Conservation (phyloP, 1,284 basidiomycete species). For the Ustilago xerochloae region DNA sequence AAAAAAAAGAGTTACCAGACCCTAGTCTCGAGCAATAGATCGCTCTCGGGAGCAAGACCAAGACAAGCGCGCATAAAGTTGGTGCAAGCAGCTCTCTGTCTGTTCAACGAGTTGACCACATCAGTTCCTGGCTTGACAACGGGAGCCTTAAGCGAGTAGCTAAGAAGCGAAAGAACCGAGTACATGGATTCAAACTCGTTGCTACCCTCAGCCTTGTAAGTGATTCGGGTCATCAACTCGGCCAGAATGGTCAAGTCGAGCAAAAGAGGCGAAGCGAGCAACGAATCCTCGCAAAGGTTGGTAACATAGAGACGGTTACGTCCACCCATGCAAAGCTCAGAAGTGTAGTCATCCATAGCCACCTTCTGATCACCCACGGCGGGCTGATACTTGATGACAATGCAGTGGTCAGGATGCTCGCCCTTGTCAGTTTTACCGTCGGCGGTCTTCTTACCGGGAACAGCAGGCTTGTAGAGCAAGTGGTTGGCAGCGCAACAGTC, state of each 20-base stretch:
- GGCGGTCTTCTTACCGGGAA: slow-evolving; percentile 58
- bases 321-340: slow-evolving; percentile 78
- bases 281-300: slow-evolving; percentile 78
- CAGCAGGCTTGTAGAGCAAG: slow-evolving; percentile 84
- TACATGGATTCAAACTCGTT: slow-evolving; percentile 63
- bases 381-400: slow-evolving; percentile 76
- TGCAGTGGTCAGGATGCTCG: slow-evolving; percentile 96
- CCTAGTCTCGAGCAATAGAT: slow-evolving; percentile 64
- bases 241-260: slow-evolving; percentile 92
- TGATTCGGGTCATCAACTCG: slow-evolving; percentile 91
- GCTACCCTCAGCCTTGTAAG: slow-evolving; percentile 72
- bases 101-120: slow-evolving; percentile 92
- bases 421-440: slow-evolving; percentile 76
- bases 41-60: slow-evolving; percentile 64
- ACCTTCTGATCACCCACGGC: slow-evolving; percentile 87
- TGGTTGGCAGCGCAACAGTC: slow-evolving; percentile 78
- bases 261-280: slow-evolving; percentile 94
- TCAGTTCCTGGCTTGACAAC: slow-evolving; percentile 94
- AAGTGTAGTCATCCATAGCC: slow-evolving; percentile 98
- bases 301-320: slow-evolving; percentile 68
- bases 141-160: slow-evolving; percentile 83
- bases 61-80: slow-evolving; percentile 78
- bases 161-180: slow-evolving; percentile 64
- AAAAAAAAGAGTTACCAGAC: slow-evolving; percentile 54
- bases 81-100: slow-evolving; percentile 94